These are phyloP conservation scores for Tricholoma furcatifolium DNA, from an alignment of 768 basidiomycete genomes.

Conservation along the genomic window DNA sequence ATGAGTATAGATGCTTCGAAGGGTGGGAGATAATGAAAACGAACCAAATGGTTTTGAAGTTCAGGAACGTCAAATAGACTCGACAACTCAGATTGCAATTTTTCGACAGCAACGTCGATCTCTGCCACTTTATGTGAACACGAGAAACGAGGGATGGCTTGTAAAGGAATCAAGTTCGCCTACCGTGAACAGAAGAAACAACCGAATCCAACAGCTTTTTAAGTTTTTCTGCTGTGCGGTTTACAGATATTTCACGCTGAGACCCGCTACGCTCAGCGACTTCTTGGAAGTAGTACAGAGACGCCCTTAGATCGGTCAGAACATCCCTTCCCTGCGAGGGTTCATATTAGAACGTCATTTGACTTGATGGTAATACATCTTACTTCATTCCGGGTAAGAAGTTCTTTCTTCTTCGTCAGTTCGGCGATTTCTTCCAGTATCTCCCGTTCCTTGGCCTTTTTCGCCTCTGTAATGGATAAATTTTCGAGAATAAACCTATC, in stretches of 20 bases:
- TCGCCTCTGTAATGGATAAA: constrained; percentile 40
- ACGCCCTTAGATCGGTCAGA: constrained; percentile 56
- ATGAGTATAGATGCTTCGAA: neutral
- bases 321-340: constrained; percentile 51
- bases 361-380: constrained; percentile 19
- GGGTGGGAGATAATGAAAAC: constrained; percentile 16
- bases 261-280: constrained; percentile 52
- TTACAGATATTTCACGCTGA: constrained; percentile 43
- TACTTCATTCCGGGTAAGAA: constrained; percentile 57
- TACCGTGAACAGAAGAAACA: constrained; percentile 55
- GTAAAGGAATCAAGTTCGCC: neutral
- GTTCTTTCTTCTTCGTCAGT: constrained; percentile 43
- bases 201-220: constrained; percentile 50
- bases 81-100: constrained; percentile 42
- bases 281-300: constrained; percentile 71
- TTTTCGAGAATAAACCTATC: constrained; percentile 72
- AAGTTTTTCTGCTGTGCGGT: constrained; percentile 48
- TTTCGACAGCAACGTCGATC: constrained; percentile 48
- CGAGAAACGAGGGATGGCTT: neutral
- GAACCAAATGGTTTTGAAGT: constrained; percentile 57
- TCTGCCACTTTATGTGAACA: constrained; percentile 32
- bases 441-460: constrained; percentile 32
- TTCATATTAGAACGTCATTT: neutral
- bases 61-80: constrained; percentile 62
- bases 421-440: constrained; percentile 48